These are phyloP conservation scores for Cyclotella choctawhatcheeana DNA, from an alignment of 108 stramenopile genomes.

Conservation along the genomic window DNA sequence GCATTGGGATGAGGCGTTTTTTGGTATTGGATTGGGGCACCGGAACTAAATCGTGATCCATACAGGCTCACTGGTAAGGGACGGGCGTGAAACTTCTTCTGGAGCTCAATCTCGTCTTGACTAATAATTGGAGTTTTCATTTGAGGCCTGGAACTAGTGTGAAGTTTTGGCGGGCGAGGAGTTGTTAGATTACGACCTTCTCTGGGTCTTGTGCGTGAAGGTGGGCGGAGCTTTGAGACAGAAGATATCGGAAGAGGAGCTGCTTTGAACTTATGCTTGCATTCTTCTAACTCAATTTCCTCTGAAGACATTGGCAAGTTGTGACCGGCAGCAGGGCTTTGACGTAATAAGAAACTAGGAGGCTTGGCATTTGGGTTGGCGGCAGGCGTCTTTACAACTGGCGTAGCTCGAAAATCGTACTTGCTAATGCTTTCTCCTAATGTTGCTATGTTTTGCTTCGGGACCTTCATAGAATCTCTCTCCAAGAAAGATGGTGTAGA, in stretches of 20 bases:
- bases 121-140: not conserved
- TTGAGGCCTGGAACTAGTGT: constrained; percentile 2
- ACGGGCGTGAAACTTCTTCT: constrained; percentile 1
- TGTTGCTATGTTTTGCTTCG: constrained; percentile 25
- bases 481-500: constrained; percentile 8
- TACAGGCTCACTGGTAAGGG: constrained; percentile 6
- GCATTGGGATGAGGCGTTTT: constrained; percentile 13
- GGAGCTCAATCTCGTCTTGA: constrained; percentile 3
- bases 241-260: constrained; percentile 1
- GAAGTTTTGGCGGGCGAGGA: constrained; percentile 17
- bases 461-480: constrained; percentile 1
- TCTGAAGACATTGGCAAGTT: constrained; percentile 16
- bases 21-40: not conserved
- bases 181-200: constrained; percentile 13
- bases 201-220: not conserved
- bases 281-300: constrained; percentile 41
- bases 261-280: constrained; percentile 34
- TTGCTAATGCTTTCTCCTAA: constrained; percentile 32
- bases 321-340: not conserved
- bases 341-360: constrained; percentile 17
- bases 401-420: constrained; percentile 13
- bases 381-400: not conserved
- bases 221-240: constrained; percentile 4
- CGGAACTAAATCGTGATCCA: not conserved
- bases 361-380: constrained; percentile 17